These are phyloP conservation scores for Macrocybe gigantea DNA, from an alignment of 768 basidiomycete species.

Conservation along the genomic window DNA sequence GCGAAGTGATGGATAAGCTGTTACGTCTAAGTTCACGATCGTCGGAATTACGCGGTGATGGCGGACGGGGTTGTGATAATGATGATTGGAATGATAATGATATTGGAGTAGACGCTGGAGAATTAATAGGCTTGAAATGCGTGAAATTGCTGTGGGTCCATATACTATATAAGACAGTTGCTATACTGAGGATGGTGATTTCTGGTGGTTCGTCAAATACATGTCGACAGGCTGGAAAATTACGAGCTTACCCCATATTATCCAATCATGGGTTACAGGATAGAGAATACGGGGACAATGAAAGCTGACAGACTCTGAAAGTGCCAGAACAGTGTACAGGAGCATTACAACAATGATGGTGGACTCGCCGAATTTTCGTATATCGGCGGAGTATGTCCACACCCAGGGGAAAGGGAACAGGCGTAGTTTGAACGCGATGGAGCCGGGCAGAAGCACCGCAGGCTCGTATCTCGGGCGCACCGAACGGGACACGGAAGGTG, in stretches of 20 bases:
- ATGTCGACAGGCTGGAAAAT: not conserved
- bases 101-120: slow-evolving; percentile 9
- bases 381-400: slow-evolving; percentile 53
- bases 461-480: slow-evolving; percentile 26
- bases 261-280: slow-evolving; percentile 32
- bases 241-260: slow-evolving; percentile 42
- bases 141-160: slow-evolving; percentile 52
- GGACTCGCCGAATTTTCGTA: slow-evolving; percentile 58
- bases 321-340: slow-evolving; percentile 35
- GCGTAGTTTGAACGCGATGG: slow-evolving; percentile 36
- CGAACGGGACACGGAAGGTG: slow-evolving; percentile 37
- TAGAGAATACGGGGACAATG: slow-evolving; percentile 16
- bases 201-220: slow-evolving; percentile 32
- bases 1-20: slow-evolving; percentile 11
- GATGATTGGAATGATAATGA: slow-evolving; percentile 11
- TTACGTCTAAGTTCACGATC: slow-evolving; percentile 40
- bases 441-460: slow-evolving; percentile 40
- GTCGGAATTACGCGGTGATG: slow-evolving; percentile 40
- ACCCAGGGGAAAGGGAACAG: slow-evolving; percentile 33
- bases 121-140: slow-evolving; percentile 11
- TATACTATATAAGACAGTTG: slow-evolving; percentile 54
- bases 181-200: slow-evolving; percentile 46
- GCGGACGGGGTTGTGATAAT: slow-evolving; percentile 17
- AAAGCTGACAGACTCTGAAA: slow-evolving; percentile 35
- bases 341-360: slow-evolving; percentile 61